Base-by-base conservation (phyloP, 1,284 basidiomycete genomes). In the Fistulinella cinereoalba region DNA sequence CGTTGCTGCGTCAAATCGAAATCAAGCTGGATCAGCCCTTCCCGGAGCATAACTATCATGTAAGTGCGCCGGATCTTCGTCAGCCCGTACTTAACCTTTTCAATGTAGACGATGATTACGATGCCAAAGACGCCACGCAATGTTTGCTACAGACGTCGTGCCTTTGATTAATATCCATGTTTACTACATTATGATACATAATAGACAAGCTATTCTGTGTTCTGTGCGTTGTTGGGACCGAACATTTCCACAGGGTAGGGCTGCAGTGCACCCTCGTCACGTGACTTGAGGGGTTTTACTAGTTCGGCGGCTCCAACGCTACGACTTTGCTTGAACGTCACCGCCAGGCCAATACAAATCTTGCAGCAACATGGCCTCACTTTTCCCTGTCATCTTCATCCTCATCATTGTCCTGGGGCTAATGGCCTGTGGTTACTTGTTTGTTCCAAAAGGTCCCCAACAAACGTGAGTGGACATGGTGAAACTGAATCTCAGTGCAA, bases 41-140 rank as follows among this genome's bases (percentile, higher is more conserved):
- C 51, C 94, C 97, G 3, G 75, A 77, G 38, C 84, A 94, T 47
- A 94, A 99, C 70, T 99, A 95, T 70, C 83, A 88, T 56, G 91
- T 92, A 70, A 46, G 88, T 78, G n/a, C n/a, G n/a, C n/a, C n/a
- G n/a, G n/a, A n/a, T n/a, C n/a, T n/a, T n/a, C n/a, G n/a, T 23
- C 21, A 18, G 21, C 7, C 3, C 8, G 18, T 49, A 6, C 46
- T 56, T 22, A 55, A 13, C 2, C 13, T 47, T 41, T 40, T n/a
- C 38, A 44, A 10, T 39, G 23, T 53, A 84, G 75, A 83, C 81
- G 23, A 86, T 88, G 85, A 81, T 88, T 50, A 83, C 85, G 28
- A 75, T 83, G 56, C 86, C 85, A 23, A 71, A 72, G 49, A 60
- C 69, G 51, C 78, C 80, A 16, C 67, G 79, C 43, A 66, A 76